phyloP scores from a whole-genome alignment of 2,329 filamentous ascomycete genomes.

The Knoxdaviesia proteae region DNA sequence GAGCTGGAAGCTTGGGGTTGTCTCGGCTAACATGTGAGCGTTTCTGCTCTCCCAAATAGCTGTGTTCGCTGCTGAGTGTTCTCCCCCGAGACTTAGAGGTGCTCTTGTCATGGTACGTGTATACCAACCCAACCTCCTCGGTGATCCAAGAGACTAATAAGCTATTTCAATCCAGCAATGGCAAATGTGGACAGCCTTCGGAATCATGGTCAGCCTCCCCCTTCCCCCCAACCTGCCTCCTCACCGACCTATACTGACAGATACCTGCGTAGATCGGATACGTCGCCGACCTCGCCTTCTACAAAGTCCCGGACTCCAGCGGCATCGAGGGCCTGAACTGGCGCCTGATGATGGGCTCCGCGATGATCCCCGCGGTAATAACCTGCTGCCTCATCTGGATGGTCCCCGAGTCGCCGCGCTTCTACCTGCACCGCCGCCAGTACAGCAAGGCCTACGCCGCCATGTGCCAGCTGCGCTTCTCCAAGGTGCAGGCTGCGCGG shows the following conservation, averaged over 20 bases:
- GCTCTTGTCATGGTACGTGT: constrained; percentile 40
- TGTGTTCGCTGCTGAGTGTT: constrained; percentile 48
- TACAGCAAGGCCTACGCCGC: constrained; percentile 24
- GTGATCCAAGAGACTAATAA: no score
- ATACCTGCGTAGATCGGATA: constrained; percentile 21
- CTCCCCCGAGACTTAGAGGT: constrained; percentile 41
- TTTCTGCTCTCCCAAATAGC: constrained; percentile 9
- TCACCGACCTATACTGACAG: background rate
- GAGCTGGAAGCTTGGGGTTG: no score
- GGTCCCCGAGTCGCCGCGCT: constrained; percentile 26
- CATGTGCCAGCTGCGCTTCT: constrained; percentile 24
- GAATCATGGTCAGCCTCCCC: constrained; percentile 19
- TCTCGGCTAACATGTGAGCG: no score
- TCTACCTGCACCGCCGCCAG: constrained; percentile 26
- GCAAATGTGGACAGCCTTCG: constrained; percentile 25
- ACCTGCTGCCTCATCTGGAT: constrained; percentile 31
- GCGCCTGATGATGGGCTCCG: constrained; percentile 49
- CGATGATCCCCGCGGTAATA: constrained; percentile 38
- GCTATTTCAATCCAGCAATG: background rate
- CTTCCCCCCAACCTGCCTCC: background rate
- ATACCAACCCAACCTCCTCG: no score
- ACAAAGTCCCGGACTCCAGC: constrained; percentile 27
- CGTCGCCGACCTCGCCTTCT: constrained; percentile 39
- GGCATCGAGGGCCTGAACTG: constrained; percentile 36
- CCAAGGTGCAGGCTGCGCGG: constrained; percentile 31